Evolutionary conservation across 495 filamentous ascomycete species (phyloP).

Genomic region (Podospora australis): DNA sequence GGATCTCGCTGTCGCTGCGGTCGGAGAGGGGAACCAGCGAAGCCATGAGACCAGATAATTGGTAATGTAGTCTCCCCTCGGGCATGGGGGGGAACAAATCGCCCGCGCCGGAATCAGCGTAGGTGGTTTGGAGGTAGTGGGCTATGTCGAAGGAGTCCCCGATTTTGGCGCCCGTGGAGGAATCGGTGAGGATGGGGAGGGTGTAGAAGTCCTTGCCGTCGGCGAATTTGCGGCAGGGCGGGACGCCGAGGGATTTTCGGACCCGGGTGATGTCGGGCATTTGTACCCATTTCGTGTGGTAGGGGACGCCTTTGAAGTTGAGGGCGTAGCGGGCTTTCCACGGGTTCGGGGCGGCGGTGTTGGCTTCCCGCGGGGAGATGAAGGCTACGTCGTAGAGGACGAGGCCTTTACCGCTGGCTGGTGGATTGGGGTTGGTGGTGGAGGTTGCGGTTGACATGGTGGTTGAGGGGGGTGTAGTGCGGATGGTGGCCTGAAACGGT

Average conservation of each 20-base stretch:
- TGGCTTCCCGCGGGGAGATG: slow-evolving; percentile 25
- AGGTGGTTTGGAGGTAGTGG: slow-evolving; percentile 46
- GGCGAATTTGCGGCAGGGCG: slow-evolving; percentile 45
- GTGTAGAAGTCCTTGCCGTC: slow-evolving; percentile 55
- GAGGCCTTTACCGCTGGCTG: no score
- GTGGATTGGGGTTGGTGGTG: no score
- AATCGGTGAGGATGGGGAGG: slow-evolving; percentile 51
- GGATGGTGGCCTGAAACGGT: no score
- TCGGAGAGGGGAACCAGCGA: slow-evolving; percentile 28
- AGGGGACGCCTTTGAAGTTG: slow-evolving; percentile 51
- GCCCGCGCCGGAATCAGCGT: slow-evolving; percentile 30
- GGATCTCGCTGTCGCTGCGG: slow-evolving; percentile 6
- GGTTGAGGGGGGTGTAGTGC: no score
- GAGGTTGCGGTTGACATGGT: no score
- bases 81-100: slow-evolving; percentile 37
- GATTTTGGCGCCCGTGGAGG: slow-evolving; percentile 31
- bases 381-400: slow-evolving; percentile 55
- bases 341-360: slow-evolving; percentile 46
- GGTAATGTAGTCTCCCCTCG: slow-evolving; percentile 12
- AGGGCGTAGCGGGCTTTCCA: slow-evolving; percentile 56
- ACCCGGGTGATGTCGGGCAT: slow-evolving; percentile 43
- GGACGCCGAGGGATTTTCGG: slow-evolving; percentile 39
- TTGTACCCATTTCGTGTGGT: slow-evolving; percentile 44
- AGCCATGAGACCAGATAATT: slow-evolving; percentile 19
- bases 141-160: slow-evolving; percentile 62